These are phyloP conservation scores for Glycine latifolia DNA, from an alignment of 306 rosid genomes.

Conservation along the genomic window DNA sequence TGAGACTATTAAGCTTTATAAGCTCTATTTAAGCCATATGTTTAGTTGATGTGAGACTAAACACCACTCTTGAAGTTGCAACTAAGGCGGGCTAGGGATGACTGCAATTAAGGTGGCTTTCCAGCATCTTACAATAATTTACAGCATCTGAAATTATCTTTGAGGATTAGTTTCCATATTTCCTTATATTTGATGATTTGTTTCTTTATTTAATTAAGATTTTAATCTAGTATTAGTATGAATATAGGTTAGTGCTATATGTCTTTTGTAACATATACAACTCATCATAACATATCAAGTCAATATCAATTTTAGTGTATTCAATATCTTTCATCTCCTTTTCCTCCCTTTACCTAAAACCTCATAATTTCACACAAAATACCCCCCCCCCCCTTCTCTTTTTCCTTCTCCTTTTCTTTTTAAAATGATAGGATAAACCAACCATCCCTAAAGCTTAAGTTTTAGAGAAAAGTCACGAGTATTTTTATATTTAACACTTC, in stretches of 20 bases:
- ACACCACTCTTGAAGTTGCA: background rate
- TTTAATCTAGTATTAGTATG: background rate
- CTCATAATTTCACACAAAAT: background rate
- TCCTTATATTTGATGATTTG: background rate
- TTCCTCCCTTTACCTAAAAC: background rate
- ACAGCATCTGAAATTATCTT: background rate
- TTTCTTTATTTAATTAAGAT: background rate
- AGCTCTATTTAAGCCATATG: too few relatives aligned
- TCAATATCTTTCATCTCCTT: background rate
- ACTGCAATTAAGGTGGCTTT: background rate
- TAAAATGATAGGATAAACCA: conserved; percentile 1
- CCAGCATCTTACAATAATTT: background rate
- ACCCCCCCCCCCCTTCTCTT: background rate
- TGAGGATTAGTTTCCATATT: background rate
- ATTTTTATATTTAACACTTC: background rate
- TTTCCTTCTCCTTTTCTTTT: background rate
- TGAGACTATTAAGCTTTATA: too few relatives aligned
- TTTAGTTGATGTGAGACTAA: too few relatives aligned
- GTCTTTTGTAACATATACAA: background rate
- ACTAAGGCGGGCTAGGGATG: background rate
- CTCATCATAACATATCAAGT: background rate
- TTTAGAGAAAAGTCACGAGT: background rate
- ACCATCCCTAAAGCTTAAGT: background rate
- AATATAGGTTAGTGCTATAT: background rate
- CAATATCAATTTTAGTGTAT: background rate